Evolutionary conservation across 177 flowering plant species (phyloP).

Genomic region (Vitis hybrid): DNA sequence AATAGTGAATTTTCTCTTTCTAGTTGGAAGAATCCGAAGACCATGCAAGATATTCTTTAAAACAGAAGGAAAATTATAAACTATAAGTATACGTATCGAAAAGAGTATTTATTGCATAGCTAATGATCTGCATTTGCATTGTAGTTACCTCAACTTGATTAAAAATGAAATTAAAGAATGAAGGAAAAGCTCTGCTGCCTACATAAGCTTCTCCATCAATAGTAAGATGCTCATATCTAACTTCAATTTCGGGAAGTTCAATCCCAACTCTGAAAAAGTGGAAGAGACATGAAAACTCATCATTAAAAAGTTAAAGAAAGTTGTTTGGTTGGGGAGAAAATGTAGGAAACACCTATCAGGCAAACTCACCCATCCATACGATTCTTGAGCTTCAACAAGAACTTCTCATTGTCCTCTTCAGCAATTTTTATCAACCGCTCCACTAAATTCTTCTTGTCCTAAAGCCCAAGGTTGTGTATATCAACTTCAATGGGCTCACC

Average conservation of each 20-base stretch:
- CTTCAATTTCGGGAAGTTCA: conserved; percentile 55
- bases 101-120: too few relatives aligned
- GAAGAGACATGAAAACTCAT: background rate
- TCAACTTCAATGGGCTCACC: conserved; percentile 1
- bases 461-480: conserved; percentile 31
- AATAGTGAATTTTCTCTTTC: conserved; percentile 39
- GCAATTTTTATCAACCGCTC: conserved; percentile 43
- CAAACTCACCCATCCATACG: conserved; percentile 56
- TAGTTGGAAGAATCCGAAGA: conserved; percentile 39
- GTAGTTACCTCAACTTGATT: conserved; percentile 40
- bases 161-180: conserved; percentile 35
- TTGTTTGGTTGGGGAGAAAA: background rate
- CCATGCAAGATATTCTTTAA: conserved; percentile 34
- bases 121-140: background rate
- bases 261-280: conserved; percentile 48
- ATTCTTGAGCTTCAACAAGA: conserved; percentile 63
- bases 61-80: background rate
- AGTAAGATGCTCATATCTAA: conserved; percentile 46
- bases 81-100: too few relatives aligned
- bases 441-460: conserved; percentile 35
- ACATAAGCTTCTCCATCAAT: conserved; percentile 41
- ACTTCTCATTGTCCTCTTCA: conserved; percentile 77
- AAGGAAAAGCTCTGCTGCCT: conserved; percentile 56
- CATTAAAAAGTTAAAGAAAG: background rate
- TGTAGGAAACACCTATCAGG: background rate